phyloP scores from a whole-genome alignment of 306 rosid genomes.

The Purshia tridentata region DNA sequence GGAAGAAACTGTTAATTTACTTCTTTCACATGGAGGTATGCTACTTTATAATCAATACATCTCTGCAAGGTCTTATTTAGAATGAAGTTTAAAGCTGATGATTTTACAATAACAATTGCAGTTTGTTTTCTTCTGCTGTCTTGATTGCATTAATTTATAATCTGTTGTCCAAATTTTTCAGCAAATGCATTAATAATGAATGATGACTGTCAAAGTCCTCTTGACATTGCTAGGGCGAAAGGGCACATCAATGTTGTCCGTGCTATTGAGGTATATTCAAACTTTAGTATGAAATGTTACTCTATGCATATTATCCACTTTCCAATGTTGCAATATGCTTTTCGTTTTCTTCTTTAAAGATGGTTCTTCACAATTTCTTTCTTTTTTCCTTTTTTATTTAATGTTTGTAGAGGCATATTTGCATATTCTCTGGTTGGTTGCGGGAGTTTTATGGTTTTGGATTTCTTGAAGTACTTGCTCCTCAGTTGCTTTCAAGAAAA shows the following conservation, averaged over 20 bases:
- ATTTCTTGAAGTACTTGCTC: slow-evolving; percentile 83
- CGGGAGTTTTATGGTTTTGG: slow-evolving; percentile 91
- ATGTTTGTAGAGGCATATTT: slow-evolving; percentile 64
- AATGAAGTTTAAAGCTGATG: neutral
- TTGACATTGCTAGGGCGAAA: slow-evolving; percentile 87
- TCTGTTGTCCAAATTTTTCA: slow-evolving; percentile 39
- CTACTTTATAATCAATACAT: neutral
- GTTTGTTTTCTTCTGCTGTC: neutral
- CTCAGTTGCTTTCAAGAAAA: slow-evolving; percentile 72
- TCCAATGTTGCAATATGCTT: slow-evolving; percentile 2
- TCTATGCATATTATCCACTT: neutral
- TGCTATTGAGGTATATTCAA: slow-evolving; percentile 64
- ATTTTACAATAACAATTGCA: neutral
- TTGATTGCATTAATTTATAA: slow-evolving; percentile 16
- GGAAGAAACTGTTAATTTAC: slow-evolving; percentile 66
- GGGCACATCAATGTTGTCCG: slow-evolving; percentile 78
- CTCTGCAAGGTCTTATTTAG: slow-evolving; percentile 9
- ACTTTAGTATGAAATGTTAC: neutral
- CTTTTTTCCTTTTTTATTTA: neutral
- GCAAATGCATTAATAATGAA: slow-evolving; percentile 82
- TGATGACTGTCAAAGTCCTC: slow-evolving; percentile 92
- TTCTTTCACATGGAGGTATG: slow-evolving; percentile 79
- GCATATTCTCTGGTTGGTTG: slow-evolving; percentile 95
- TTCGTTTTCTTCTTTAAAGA: slow-evolving; percentile 8
- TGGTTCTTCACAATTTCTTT: neutral